These are phyloP conservation scores for Endocalyx cinctus DNA, from an alignment of 2,329 filamentous ascomycete genomes.

Conservation along the genomic window DNA sequence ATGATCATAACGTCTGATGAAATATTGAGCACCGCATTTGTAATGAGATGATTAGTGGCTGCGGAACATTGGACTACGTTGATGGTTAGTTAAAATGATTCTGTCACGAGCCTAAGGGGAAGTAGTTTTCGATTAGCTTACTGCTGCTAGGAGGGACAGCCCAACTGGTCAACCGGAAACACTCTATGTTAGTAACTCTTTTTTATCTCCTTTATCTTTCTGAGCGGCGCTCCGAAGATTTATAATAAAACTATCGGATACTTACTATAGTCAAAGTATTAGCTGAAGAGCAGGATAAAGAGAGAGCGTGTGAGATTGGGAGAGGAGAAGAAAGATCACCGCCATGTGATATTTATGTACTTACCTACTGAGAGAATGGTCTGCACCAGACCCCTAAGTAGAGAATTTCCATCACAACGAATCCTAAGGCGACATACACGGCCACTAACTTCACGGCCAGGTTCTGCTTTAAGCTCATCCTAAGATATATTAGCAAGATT, in stretches of 20 bases:
- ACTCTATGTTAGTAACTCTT: no score
- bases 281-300: no score
- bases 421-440: slow-evolving; percentile 42
- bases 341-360: no score
- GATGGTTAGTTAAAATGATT: slow-evolving; percentile 5
- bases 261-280: no score
- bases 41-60: slow-evolving; percentile 52
- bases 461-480: slow-evolving; percentile 42
- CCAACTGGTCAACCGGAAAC: no score
- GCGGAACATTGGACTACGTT: slow-evolving; percentile 51
- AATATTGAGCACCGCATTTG: slow-evolving; percentile 56
- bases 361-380: slow-evolving; percentile 52
- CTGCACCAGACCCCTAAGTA: slow-evolving; percentile 50
- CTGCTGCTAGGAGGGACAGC: slow-evolving; percentile 47
- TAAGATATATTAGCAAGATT: slow-evolving; percentile 11
- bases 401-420: slow-evolving; percentile 46
- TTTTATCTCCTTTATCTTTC: no score
- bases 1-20: slow-evolving; percentile 58
- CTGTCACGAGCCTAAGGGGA: slow-evolving; percentile 2
- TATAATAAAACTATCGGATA: no score
- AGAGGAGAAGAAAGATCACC: no score
- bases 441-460: slow-evolving; percentile 44
- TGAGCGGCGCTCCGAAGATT: no score
- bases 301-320: no score
- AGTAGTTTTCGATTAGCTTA: slow-evolving; percentile 20